phyloP scores from a whole-genome alignment of 1,284 basidiomycete species.

The Ceratobasidium sp. region DNA sequence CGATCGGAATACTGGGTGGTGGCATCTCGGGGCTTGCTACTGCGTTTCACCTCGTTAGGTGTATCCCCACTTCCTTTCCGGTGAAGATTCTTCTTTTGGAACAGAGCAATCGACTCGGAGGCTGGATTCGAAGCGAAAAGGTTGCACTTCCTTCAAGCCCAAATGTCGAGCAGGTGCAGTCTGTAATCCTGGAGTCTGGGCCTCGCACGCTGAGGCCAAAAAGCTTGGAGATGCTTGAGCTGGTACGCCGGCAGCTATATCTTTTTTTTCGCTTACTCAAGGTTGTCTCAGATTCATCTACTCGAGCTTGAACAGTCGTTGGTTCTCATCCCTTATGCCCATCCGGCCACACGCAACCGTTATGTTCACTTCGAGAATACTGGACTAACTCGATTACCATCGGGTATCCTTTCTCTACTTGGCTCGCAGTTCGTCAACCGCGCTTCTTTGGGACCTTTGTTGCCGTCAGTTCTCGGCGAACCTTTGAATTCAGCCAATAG shows the following conservation, averaged over 20 bases:
- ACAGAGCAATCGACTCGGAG: slow-evolving; percentile 68
- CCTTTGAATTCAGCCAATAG: slow-evolving; percentile 58
- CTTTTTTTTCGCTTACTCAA: neutral
- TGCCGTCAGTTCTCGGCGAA: slow-evolving; percentile 66
- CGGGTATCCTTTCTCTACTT: slow-evolving; percentile 54
- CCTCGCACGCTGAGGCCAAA: slow-evolving; percentile 83
- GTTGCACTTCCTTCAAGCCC: slow-evolving; percentile 54
- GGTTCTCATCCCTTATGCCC: slow-evolving; percentile 66
- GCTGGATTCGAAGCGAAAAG: slow-evolving; percentile 78
- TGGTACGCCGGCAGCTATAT: slow-evolving; percentile 58
- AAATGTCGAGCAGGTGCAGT: slow-evolving; percentile 46
- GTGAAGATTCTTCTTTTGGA: slow-evolving; percentile 74
- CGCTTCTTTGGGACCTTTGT: slow-evolving; percentile 52
- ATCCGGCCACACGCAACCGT: slow-evolving; percentile 75
- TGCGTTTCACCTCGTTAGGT: slow-evolving; percentile 75
- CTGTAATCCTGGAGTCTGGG: slow-evolving; percentile 76
- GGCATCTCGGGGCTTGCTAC: slow-evolving; percentile 83
- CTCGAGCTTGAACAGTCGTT: slow-evolving; percentile 66
- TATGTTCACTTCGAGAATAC: slow-evolving; percentile 70
- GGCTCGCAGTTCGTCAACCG: slow-evolving; percentile 55
- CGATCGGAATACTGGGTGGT: slow-evolving; percentile 76
- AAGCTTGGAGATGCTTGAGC: slow-evolving; percentile 72
- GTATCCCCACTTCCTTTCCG: slow-evolving; percentile 58
- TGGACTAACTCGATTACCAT: slow-evolving; percentile 56
- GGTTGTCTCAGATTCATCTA: slow-evolving; percentile 68